Conservation (phyloP, 345 rosid species). For the Melaleuca quinquenervia region DNA sequence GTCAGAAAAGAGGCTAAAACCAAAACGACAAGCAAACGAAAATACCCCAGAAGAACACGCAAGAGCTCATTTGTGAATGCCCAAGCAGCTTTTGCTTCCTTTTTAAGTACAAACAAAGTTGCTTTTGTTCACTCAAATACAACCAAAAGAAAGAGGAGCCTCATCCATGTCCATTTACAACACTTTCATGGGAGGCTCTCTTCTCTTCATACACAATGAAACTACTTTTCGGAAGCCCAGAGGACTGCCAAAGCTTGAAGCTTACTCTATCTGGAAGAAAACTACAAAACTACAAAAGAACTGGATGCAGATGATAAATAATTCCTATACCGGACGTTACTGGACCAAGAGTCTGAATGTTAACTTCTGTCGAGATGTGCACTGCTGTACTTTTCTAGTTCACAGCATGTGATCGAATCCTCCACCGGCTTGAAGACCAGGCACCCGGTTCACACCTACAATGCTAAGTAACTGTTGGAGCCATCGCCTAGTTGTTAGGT, state of each 20-base stretch:
- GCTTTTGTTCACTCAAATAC: not conserved
- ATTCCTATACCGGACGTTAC: not conserved
- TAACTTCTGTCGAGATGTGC: not conserved
- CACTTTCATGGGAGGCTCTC: not conserved
- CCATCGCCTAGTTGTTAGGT: conserved; percentile 88
- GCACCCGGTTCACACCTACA: conserved; percentile 62
- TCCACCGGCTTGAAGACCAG: conserved; percentile 51
- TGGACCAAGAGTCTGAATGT: not conserved
- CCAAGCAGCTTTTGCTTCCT: not conserved
- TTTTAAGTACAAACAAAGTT: not conserved
- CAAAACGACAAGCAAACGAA: not conserved
- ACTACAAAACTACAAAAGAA: not conserved
- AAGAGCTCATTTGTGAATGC: not conserved
- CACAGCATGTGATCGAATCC: conserved; percentile 83
- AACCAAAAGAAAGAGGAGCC: not conserved
- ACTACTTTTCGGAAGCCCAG: not conserved
- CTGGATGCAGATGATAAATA: not conserved
- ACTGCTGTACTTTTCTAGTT: conserved; percentile 14
- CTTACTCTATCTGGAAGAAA: not conserved
- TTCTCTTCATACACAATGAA: not conserved
- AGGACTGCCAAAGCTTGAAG: not conserved
- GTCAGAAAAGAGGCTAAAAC: not conserved
- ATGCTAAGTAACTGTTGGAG: conserved; percentile 83
- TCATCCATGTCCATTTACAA: not conserved
- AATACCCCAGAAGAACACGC: not conserved